Evolutionary conservation across 2,329 filamentous ascomycete genomes (phyloP).

Genomic region (Talaromyces sp.): DNA sequence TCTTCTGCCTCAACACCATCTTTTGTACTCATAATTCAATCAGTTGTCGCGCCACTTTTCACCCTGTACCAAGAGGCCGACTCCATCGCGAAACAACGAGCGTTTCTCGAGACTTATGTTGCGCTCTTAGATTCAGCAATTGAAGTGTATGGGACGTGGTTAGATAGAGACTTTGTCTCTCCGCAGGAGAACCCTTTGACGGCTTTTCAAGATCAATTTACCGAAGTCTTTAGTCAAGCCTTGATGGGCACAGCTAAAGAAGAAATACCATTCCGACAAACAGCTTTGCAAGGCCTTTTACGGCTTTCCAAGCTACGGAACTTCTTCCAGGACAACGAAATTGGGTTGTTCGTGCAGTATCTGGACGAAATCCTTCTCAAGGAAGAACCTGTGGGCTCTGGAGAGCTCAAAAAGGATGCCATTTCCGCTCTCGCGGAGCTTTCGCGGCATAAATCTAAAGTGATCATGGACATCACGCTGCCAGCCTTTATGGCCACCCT

Average conservation of each 20-base stretch:
- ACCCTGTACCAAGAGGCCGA: constrained; percentile 56
- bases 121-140: constrained; percentile 54
- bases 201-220: constrained; percentile 46
- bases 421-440: constrained; percentile 55
- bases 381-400: constrained; percentile 51
- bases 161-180: constrained; percentile 31
- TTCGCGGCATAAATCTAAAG: constrained; percentile 55
- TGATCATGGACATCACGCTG: constrained; percentile 60
- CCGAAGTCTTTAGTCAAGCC: constrained; percentile 50
- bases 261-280: constrained; percentile 45
- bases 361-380: constrained; percentile 57
- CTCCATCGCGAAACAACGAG: constrained; percentile 57
- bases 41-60: constrained; percentile 53
- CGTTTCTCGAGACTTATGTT: constrained; percentile 55
- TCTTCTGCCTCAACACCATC: constrained; percentile 50
- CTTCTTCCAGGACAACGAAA: constrained; percentile 47
- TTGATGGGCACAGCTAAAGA: constrained; percentile 48
- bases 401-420: constrained; percentile 53
- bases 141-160: constrained; percentile 52
- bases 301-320: constrained; percentile 40
- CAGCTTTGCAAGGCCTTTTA: constrained; percentile 43
- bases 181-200: constrained; percentile 37
- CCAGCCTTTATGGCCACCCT: constrained; percentile 60
- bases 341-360: constrained; percentile 50
- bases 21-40: constrained; percentile 51